phyloP scores from a whole-genome alignment of 129 eudicot species.

The Ambrosia trifida region DNA sequence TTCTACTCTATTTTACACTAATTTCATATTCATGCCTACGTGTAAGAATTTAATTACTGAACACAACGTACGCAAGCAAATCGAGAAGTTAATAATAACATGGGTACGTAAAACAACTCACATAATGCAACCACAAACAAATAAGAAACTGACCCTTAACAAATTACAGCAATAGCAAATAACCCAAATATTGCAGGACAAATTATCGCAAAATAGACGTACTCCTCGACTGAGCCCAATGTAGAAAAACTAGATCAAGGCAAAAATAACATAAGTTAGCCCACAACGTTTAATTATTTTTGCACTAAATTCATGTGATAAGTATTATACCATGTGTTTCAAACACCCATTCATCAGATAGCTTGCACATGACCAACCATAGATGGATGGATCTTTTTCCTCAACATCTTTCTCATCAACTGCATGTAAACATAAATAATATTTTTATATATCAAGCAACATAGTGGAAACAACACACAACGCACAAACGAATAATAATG shows the following conservation, averaged over 20 bases:
- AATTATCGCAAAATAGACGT: slow-evolving; percentile 4
- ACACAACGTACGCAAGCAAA: neutral
- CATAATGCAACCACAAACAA: slow-evolving; percentile 2
- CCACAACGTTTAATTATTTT: neutral
- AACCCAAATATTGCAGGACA: neutral
- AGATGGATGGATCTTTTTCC: slow-evolving; percentile 58
- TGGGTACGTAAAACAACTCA: neutral
- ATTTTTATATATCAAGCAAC: too few relatives aligned
- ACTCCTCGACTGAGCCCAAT: slow-evolving; percentile 1
- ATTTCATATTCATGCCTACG: too few relatives aligned
- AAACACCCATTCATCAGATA: slow-evolving; percentile 22
- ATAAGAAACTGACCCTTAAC: neutral
- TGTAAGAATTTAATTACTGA: too few relatives aligned
- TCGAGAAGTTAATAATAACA: slow-evolving; percentile 7
- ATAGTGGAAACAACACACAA: too few relatives aligned
- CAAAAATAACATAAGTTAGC: slow-evolving; percentile 26
- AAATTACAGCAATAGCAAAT: slow-evolving; percentile 11
- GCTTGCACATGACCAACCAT: slow-evolving; percentile 8
- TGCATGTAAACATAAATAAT: slow-evolving; percentile 12
- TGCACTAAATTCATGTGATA: neutral
- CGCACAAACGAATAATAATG: too few relatives aligned
- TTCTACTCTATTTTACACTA: too few relatives aligned
- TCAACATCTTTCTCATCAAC: slow-evolving; percentile 69
- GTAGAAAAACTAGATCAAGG: slow-evolving; percentile 15
- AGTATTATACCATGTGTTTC: slow-evolving; percentile 5